A percentile compares a stretch with the other conserved stretches of the same genome.
Conservation (phyloP, 352 stramenopile genomes). For the Pythium myriotylum region DNA sequence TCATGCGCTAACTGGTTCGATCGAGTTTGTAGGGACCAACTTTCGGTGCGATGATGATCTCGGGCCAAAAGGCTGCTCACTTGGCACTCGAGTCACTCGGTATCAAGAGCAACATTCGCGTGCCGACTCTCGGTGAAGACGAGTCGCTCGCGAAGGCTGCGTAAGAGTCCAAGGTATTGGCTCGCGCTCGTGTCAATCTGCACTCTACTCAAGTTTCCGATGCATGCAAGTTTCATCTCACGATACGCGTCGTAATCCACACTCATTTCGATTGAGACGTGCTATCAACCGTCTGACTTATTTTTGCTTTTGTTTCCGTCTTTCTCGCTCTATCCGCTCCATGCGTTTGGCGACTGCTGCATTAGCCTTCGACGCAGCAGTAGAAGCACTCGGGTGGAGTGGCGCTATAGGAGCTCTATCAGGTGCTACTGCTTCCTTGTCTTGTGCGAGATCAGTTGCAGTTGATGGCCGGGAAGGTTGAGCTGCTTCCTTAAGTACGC, state of each 20-base stretch:
- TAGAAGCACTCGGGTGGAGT: too few relatives aligned
- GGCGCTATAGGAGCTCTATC: too few relatives aligned
- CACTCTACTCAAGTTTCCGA: not conserved
- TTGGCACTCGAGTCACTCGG: conserved; percentile 59
- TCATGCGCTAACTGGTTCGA: not conserved
- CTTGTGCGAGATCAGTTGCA: too few relatives aligned
- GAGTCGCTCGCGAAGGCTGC: conserved; percentile 43
- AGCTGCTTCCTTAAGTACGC: too few relatives aligned
- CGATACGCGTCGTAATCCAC: too few relatives aligned
- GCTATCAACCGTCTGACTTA: not conserved
- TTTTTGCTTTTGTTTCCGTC: conserved; percentile 18
- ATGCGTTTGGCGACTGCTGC: conserved; percentile 18
- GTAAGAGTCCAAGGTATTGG: conserved; percentile 29
- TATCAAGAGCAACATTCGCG: conserved; percentile 57
- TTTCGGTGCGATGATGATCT: conserved; percentile 74
- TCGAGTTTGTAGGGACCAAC: conserved; percentile 39
- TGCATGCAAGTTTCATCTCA: not conserved
- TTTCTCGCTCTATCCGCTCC: conserved; percentile 27
- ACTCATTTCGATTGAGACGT: too few relatives aligned
- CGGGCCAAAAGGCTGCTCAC: conserved; percentile 63
- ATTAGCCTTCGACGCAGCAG: not conserved
- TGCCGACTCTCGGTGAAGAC: conserved; percentile 36
- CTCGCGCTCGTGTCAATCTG: too few relatives aligned
- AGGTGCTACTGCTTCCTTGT: too few relatives aligned
- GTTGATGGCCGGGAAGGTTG: too few relatives aligned